phyloP scores from a whole-genome alignment of 139 green algal genomes.

The Limnomonas spitsbergensis region DNA sequence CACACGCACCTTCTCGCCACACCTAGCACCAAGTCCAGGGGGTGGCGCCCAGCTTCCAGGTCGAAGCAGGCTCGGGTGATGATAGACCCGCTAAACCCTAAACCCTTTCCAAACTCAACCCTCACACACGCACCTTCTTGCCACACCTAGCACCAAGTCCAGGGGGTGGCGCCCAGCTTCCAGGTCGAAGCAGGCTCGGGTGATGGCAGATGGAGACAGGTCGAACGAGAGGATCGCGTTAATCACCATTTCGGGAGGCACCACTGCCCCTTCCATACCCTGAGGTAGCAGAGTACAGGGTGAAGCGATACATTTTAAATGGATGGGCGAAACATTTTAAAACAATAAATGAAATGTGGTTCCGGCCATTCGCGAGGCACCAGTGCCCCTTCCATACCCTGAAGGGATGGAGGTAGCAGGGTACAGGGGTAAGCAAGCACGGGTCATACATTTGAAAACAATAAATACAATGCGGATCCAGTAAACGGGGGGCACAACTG shows the following conservation, averaged over 20 bases:
- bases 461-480: not conserved
- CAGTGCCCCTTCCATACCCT: not conserved
- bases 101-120: no score
- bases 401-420: not conserved
- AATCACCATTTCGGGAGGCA: not conserved
- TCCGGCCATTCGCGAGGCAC: no score
- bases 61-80: no score
- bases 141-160: not conserved
- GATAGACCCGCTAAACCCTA: no score
- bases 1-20: no score
- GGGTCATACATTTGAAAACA: not conserved
- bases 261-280: not conserved
- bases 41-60: no score
- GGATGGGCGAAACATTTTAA: not conserved
- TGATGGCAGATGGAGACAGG: not conserved
- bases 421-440: not conserved
- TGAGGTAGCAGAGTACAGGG: not conserved
- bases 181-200: conserved; percentile 7
- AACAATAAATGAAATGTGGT: no score
- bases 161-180: not conserved
- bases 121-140: not conserved
- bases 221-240: not conserved
- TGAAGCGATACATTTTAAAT: not conserved
- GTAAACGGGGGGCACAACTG: no score
- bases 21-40: no score